Conservation (phyloP, 1,284 basidiomycete genomes). For the Cryptococcus jaspeensis region DNA sequence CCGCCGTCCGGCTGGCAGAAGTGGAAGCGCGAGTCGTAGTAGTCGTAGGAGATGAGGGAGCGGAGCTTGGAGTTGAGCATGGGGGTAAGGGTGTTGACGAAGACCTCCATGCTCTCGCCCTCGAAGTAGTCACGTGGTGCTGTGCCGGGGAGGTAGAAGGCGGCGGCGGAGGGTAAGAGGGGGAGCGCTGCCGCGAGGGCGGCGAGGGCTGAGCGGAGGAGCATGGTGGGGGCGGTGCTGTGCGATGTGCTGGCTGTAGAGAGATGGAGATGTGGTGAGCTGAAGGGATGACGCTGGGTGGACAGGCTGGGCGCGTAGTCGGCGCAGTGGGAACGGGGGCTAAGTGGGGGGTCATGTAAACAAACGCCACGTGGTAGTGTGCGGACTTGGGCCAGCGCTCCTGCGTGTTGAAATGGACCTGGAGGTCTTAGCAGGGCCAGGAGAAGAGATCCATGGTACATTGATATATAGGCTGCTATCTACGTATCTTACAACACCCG, state of each 20-base stretch:
- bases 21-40: constrained; percentile 59
- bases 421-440: too few species aligned
- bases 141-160: constrained; percentile 69
- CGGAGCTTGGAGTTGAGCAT: constrained; percentile 79
- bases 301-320: too few species aligned
- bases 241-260: background rate
- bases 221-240: constrained; percentile 12
- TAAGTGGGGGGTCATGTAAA: too few species aligned
- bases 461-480: too few species aligned
- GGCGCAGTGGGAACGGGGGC: too few species aligned
- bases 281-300: too few species aligned
- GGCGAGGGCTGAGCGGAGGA: constrained; percentile 13
- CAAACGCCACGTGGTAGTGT: too few species aligned
- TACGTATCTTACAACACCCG: too few species aligned
- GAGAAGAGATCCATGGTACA: too few species aligned
- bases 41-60: constrained; percentile 43
- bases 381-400: too few species aligned
- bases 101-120: constrained; percentile 71
- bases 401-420: too few species aligned
- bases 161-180: constrained; percentile 42
- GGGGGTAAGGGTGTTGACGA: constrained; percentile 78
- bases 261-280: background rate
- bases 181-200: constrained; percentile 5
- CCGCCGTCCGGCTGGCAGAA: constrained; percentile 83
- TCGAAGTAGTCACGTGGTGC: constrained; percentile 73